Base-by-base conservation (phyloP, 2,329 filamentous ascomycete genomes). In the Fusarium luffae region DNA sequence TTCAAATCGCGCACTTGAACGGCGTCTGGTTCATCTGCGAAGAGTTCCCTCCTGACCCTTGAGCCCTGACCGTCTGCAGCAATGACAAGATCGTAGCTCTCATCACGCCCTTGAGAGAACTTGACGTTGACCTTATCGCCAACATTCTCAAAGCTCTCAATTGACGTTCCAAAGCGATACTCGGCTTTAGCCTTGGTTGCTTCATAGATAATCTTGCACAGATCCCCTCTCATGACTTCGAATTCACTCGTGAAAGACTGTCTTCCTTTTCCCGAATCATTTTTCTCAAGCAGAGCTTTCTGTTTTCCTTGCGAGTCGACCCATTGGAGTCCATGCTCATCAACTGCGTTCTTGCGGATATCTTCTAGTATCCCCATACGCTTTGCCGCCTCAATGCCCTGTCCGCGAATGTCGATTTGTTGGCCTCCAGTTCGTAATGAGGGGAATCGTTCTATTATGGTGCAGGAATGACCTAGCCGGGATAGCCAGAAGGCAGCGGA, bases 181-280 rank as follows among this genome's bases (percentile, higher is more conserved):
- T 68, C 23, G 3, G 47, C 41, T 6, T 58, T 70, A 14, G 75
- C 66, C 12, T 74, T 66, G 23, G 78, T 80, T 19, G 69, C 76
- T 1, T 86, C 79, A 68, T 85, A 84, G 2, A 90, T 73, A 4
- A 89, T 77, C 13, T 78, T 75, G 6, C 83, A 82, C n/a, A 90
- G 71, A 54, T 88, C 85, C 1, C 85, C 86, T 11, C 88, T 80
- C 81, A 90, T 85, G 50, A 90, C 85, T 77, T 90, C 88, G 63
- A 82, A 88, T 59, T 90, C 88, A 62, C 82, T 84, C 1, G 84
- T 86, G 27, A 87, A 75, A 11, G 76, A 77, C 70, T 86, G 84
- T 32, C 68, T 71, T 0, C 82, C 82, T 54, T 80, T 76, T 5
- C 82, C 83, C 0, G 82, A 63, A 25, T 70, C 54, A 76, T 67